Evolutionary conservation across 805 yeast genomes (phyloP).

Genomic region (Kodamaea fukazawae): DNA sequence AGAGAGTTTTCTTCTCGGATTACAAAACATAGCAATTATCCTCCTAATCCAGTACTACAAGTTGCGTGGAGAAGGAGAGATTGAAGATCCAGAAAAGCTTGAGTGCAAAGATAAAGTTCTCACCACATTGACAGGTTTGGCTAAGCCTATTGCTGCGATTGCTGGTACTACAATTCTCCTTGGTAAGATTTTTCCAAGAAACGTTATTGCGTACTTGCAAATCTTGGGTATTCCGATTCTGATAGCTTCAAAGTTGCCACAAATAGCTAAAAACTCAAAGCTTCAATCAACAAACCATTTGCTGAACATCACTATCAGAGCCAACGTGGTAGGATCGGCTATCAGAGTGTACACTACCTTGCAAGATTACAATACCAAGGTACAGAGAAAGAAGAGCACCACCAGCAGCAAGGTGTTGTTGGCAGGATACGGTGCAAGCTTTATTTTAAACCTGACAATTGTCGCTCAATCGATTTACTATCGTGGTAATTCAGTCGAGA

Average conservation of each 20-base stretch:
- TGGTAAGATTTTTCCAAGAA: conserved; percentile 30
- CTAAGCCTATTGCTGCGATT: conserved; percentile 26
- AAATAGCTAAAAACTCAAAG: conserved; percentile 32
- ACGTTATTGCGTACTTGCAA: conserved; percentile 29
- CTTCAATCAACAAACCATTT: conserved; percentile 38
- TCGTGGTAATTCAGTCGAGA: conserved; percentile 1
- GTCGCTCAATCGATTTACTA: conserved; percentile 36
- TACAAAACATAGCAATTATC: conserved; percentile 38
- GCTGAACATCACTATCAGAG: conserved; percentile 37
- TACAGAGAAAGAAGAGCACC: conserved; percentile 14
- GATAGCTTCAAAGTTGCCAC: conserved; percentile 39
- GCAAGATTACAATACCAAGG: conserved; percentile 24
- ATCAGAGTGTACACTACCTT: conserved; percentile 40
- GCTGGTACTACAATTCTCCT: conserved; percentile 27
- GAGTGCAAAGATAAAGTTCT: conserved; percentile 1
- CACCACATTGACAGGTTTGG: conserved; percentile 17
- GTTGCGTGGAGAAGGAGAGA: conserved; percentile 13
- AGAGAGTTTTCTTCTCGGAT: conserved; percentile 36
- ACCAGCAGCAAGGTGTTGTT: conserved; percentile 32
- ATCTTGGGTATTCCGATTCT: conserved; percentile 38
- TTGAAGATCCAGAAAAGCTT: conserved; percentile 5
- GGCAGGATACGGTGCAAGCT: conserved; percentile 37
- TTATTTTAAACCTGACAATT: conserved; percentile 32
- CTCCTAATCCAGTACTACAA: conserved; percentile 35
- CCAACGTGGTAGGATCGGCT: conserved; percentile 39